These are phyloP conservation scores for Scedosporium minutisporum DNA, from an alignment of 2,329 filamentous ascomycete genomes.

Conservation along the genomic window DNA sequence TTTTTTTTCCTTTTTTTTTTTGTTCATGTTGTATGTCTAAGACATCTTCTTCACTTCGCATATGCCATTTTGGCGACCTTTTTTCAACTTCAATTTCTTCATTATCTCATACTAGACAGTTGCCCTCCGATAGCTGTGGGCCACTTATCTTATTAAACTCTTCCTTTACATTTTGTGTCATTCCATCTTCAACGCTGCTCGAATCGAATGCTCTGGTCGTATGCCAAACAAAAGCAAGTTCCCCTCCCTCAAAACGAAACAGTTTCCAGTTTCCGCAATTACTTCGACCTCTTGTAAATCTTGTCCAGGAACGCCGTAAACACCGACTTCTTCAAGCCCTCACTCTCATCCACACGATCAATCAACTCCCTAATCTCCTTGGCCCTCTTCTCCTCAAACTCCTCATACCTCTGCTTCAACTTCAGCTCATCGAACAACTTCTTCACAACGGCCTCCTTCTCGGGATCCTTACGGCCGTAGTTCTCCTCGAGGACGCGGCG, in stretches of 20 bases:
- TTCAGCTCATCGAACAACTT: slow-evolving; percentile 77
- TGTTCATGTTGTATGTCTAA: too few species aligned
- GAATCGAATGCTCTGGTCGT: too few species aligned
- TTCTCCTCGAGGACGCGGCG: slow-evolving; percentile 79
- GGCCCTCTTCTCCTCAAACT: slow-evolving; percentile 83
- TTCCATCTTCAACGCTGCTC: too few species aligned
- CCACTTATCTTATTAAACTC: neutral
- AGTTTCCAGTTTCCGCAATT: slow-evolving; percentile 21
- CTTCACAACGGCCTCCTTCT: slow-evolving; percentile 79
- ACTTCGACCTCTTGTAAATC: slow-evolving; percentile 98
- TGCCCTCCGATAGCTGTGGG: neutral
- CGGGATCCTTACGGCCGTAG: slow-evolving; percentile 85
- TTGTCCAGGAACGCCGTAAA: slow-evolving; percentile 88
- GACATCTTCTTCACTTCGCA: too few species aligned
- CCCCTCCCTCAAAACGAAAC: too few species aligned
- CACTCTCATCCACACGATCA: slow-evolving; percentile 68
- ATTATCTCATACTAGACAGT: neutral
- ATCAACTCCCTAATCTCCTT: slow-evolving; percentile 70
- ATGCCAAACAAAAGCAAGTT: too few species aligned
- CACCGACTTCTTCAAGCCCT: slow-evolving; percentile 80
- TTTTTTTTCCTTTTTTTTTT: too few species aligned
- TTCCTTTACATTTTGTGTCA: neutral
- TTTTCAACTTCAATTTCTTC: neutral
- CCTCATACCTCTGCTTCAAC: slow-evolving; percentile 72
- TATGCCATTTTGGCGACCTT: neutral